Evolutionary conservation across 345 rosid species (phyloP), one percentile per base, ranked within the genome.

Genomic region (Citrus sinensis): DNA sequence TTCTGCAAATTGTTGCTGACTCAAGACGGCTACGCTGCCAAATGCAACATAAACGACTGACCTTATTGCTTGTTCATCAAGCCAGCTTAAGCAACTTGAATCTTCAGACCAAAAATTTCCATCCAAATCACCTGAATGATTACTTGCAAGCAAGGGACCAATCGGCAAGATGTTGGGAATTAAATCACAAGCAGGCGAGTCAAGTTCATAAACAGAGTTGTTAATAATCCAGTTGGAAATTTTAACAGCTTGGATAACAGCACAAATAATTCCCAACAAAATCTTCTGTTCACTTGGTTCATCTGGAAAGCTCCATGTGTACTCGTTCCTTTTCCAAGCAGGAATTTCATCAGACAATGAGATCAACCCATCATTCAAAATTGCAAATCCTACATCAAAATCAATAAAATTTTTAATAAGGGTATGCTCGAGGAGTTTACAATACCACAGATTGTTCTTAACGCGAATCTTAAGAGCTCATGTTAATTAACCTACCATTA

Each of bases 11-110:
- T 89, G 88, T 14, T 81, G 55, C 9, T 79, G 81, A 32, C 71
- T 77, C 9, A 82, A 25, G 24, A 59, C 14, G 1, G 59, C 61
- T 5, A 73, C 0, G 75, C 88, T 87, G 5, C 92, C 87, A 65
- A 91, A 88, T 11, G 94, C 87, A 35, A 79, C 82, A 68, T 91
- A 87, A 9, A 89, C 75, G 30, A 87, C 88, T 0, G 92, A 86
- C 1, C 73, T 56, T 2, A 76, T 34, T 9, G 83, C 75, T 49
- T 72, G 87, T 27, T 84, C 65, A 62, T 88, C 86, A 7, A 91
- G 88, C 93, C 89, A 87, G 66, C 42, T 39, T 67, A 74, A 76
- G 77, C 84, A 81, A 39, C 83, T 62, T 24, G 70, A 70, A 56
- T 86, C 87, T 78, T 83, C 84, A 4, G 80, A 65, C 84, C 76